phyloP scores from a whole-genome alignment of 2,329 filamentous ascomycete species.

The Raffaelea arxii region DNA sequence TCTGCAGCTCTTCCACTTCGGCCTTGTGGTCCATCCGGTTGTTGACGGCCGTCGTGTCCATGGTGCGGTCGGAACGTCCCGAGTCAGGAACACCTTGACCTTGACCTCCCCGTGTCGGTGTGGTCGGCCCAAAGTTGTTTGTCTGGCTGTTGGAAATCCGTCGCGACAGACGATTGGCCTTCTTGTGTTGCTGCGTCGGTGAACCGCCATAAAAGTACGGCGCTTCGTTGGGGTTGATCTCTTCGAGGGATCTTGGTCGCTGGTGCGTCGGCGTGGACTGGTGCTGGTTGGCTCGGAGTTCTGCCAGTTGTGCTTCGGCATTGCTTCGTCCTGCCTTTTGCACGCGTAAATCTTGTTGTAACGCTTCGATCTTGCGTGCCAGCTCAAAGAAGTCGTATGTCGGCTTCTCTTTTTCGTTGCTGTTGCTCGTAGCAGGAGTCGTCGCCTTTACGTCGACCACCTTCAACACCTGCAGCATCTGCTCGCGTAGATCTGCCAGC shows the following conservation, averaged over 20 bases:
- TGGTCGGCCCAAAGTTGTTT: constrained; percentile 34
- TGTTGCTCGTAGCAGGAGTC: constrained; percentile 24
- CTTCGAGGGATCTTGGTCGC: constrained; percentile 64
- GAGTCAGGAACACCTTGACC: constrained; percentile 60
- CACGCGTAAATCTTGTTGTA: constrained; percentile 80
- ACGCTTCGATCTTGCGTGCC: constrained; percentile 73
- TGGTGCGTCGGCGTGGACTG: constrained; percentile 35
- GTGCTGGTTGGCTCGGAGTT: constrained; percentile 63
- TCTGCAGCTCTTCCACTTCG: constrained; percentile 86
- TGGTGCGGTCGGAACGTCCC: constrained; percentile 67
- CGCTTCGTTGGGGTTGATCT: constrained; percentile 77
- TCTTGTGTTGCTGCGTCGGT: constrained; percentile 56
- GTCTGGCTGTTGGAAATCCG: constrained; percentile 55
- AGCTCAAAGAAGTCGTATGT: constrained; percentile 52
- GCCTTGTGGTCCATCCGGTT: constrained; percentile 84
- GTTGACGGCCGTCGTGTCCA: constrained; percentile 54
- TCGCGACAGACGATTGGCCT: constrained; percentile 35
- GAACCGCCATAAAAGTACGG: constrained; percentile 44
- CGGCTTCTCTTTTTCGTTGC: constrained; percentile 6
- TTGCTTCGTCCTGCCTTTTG: constrained; percentile 72
- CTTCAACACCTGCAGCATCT: constrained; percentile 74
- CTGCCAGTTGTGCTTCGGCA: constrained; percentile 73
- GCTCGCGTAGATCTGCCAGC: constrained; percentile 66
- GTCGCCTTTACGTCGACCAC: constrained; percentile 71
- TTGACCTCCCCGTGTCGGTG: constrained; percentile 60